Evolutionary conservation across 1,139 yeast species (phyloP).

Genomic region (Casaregolazyma lundiana): DNA sequence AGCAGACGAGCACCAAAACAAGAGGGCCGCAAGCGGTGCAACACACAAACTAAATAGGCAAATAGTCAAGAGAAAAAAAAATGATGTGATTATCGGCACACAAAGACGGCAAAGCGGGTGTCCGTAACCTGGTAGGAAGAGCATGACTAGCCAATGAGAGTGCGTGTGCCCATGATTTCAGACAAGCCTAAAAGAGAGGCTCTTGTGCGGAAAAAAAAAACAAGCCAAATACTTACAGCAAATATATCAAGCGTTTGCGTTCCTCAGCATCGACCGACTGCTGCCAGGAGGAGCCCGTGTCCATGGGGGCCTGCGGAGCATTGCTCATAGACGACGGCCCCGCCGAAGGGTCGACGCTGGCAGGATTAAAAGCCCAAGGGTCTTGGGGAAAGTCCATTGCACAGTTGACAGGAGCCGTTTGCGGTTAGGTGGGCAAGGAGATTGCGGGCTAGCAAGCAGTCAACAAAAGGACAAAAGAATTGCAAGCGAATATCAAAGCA

Average conservation of each 20-base stretch:
- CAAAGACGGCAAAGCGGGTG: no score
- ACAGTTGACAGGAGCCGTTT: no score
- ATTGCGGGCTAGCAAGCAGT: neutral
- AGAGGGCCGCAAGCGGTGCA: neutral
- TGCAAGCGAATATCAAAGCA: no score
- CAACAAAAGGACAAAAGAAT: neutral
- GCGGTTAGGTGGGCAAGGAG: neutral
- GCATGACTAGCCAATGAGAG: no score
- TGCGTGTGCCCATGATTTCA: no score
- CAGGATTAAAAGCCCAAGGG: conserved; percentile 6
- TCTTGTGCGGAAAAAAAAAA: neutral
- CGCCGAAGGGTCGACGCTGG: conserved; percentile 1
- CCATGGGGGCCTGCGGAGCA: neutral
- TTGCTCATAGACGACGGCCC: neutral
- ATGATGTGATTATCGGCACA: no score
- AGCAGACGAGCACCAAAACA: neutral
- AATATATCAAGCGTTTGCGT: conserved; percentile 24
- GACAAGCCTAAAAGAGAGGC: no score
- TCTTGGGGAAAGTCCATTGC: conserved; percentile 14
- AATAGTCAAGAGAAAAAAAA: neutral
- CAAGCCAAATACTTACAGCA: conserved; percentile 21
- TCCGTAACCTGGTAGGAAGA: no score
- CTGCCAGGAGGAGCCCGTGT: conserved; percentile 20
- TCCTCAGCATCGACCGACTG: conserved; percentile 25
- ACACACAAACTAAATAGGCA: neutral